Percentiles rank a stretch among this genome's conserved stretches.
phyloP scores from a whole-genome alignment of 805 yeast species.

The Metschnikowia shivogae region DNA sequence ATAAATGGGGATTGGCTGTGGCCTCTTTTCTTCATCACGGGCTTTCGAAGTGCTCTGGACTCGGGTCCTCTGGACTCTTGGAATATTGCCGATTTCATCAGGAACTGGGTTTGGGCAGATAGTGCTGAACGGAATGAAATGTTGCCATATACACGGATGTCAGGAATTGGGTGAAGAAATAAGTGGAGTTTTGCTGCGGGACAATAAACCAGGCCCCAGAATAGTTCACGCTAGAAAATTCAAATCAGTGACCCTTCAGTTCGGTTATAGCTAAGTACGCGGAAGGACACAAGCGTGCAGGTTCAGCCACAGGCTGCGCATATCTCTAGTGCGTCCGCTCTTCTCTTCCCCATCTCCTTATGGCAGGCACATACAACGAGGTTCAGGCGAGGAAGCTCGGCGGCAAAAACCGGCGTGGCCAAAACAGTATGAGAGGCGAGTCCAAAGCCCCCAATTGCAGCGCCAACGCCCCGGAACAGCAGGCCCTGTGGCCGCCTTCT shows the following conservation, averaged over 20 bases:
- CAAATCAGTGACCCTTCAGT: no score
- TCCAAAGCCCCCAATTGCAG: not conserved
- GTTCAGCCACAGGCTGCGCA: conserved; percentile 3
- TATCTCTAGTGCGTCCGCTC: not conserved
- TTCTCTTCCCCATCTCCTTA: conserved; percentile 1
- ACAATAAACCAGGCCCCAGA: no score
- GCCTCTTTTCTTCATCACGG: conserved; percentile 7
- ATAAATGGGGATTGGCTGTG: conserved; percentile 12
- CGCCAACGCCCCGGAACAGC: not conserved
- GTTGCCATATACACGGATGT: not conserved
- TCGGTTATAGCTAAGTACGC: not conserved
- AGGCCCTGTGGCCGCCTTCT: conserved; percentile 49
- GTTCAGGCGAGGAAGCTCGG: conserved; percentile 19
- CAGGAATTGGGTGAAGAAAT: not conserved
- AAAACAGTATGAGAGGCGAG: not conserved
- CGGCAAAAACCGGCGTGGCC: conserved; percentile 3
- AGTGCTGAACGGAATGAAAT: not conserved
- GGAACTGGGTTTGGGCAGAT: not conserved
- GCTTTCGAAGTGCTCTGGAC: conserved; percentile 10
- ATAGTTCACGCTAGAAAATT: no score
- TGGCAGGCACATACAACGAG: conserved; percentile 22
- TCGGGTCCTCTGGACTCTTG: conserved; percentile 13
- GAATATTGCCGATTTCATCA: conserved; percentile 20
- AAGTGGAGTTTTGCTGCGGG: no score
- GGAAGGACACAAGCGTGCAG: not conserved